Evolutionary conservation across 2,329 filamentous ascomycete species (phyloP).

Genomic region (Ascocoryne sarcoides): DNA sequence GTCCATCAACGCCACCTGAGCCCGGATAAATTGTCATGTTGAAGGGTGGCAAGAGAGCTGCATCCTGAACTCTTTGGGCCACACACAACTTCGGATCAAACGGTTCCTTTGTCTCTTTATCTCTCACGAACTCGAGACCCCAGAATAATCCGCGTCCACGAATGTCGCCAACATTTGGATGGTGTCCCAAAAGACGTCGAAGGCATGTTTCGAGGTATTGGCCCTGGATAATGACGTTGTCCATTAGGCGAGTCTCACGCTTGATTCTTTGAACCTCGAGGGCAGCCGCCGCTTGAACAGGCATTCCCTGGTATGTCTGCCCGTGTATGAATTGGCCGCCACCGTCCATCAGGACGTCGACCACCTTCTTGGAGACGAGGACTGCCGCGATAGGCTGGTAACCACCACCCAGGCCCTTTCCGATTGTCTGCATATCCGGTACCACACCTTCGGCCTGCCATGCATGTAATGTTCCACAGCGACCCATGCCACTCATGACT

Average conservation of each 20-base stretch:
- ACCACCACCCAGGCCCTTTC: conserved; percentile 58
- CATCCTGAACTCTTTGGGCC: conserved; percentile 41
- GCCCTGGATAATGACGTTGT: conserved; percentile 49
- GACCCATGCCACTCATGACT: conserved; percentile 52
- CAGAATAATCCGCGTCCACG: conserved; percentile 51
- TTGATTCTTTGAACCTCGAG: conserved; percentile 55
- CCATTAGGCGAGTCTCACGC: conserved; percentile 45
- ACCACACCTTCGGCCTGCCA: conserved; percentile 44
- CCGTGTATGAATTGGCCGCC: conserved; percentile 27
- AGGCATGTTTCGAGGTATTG: conserved; percentile 37
- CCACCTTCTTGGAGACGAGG: conserved; percentile 43
- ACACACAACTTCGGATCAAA: conserved; percentile 37
- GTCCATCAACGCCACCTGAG: conserved; percentile 45
- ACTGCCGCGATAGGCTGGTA: conserved; percentile 54
- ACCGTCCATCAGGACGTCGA: conserved; percentile 31
- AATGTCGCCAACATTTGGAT: conserved; percentile 49
- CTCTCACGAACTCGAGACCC: conserved; percentile 45
- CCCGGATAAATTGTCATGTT: conserved; percentile 53
- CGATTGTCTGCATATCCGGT: conserved; percentile 59
- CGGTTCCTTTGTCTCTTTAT: conserved; percentile 40
- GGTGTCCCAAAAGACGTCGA: conserved; percentile 32
- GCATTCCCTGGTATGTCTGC: conserved; percentile 52
- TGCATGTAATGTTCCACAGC: conserved; percentile 44
- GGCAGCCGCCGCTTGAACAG: conserved; percentile 50
- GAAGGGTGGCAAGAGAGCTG: conserved; percentile 31